Conservation (phyloP, 371 early-diverging fungal species). For the Mucor circinelloides region DNA sequence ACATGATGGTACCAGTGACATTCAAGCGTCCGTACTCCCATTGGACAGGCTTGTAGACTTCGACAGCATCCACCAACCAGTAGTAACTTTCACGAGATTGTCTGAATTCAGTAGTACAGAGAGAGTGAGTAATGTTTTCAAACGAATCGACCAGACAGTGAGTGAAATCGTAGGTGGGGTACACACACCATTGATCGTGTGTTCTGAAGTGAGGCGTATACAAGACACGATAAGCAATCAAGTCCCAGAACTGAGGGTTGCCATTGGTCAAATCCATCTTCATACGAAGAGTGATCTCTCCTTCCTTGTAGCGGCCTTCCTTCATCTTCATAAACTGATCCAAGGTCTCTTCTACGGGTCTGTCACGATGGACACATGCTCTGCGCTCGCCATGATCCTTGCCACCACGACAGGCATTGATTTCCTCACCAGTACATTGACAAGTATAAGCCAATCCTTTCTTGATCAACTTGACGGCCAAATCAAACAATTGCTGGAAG, state of each 20-base stretch:
- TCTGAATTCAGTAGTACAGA: constrained; percentile 98
- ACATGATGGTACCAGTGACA: constrained; percentile 95
- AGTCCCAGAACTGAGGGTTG: constrained; percentile 99
- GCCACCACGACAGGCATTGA: constrained; percentile 91
- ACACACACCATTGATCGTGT: constrained; percentile 94
- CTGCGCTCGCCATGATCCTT: constrained; percentile 84
- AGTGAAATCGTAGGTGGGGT: constrained; percentile 99
- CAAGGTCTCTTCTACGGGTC: constrained; percentile 93
- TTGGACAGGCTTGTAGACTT: constrained; percentile 99
- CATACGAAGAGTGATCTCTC: constrained; percentile 96
- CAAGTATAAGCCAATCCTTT: constrained; percentile 97
- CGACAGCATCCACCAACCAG: constrained; percentile 99
- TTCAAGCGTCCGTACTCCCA: constrained; percentile 99
- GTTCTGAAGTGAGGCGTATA: constrained; percentile 94
- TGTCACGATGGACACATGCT: constrained; percentile 92
- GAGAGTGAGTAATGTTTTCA: constrained; percentile 99
- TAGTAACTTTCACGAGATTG: constrained; percentile 97
- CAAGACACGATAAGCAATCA: constrained; percentile 97
- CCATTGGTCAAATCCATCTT: constrained; percentile 98
- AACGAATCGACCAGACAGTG: constrained; percentile 99
- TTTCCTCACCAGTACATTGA: constrained; percentile 95
- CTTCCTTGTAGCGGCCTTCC: constrained; percentile 94
- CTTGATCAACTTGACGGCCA: constrained; percentile 91
- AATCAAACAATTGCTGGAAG: constrained; percentile 92
- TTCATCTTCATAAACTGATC: constrained; percentile 98